Base-by-base conservation (phyloP, 192 early-diverging fungal species). In the Dimargaris xerosporica region DNA sequence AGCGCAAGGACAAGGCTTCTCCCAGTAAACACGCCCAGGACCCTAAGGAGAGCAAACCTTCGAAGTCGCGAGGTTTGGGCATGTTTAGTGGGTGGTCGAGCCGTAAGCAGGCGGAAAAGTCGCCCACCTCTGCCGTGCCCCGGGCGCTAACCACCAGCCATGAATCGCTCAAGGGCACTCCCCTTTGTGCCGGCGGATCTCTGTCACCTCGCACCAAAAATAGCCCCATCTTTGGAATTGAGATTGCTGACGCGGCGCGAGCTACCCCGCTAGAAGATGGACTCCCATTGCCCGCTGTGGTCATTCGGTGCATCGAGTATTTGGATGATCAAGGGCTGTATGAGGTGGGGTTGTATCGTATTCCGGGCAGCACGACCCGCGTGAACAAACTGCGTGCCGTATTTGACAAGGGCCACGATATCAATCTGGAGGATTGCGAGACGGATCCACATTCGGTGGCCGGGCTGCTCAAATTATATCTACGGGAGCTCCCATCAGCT, bases 401-500 rank as follows among this genome's bases (percentile, higher is more conserved):
- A 28, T 80, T 78, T 64, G 73, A 80, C 58, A 52, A 67, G 62
- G 79, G 79, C 70, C 74, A 66, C 54, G 80, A 81, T 58, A 47
- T 71, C 51, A 74, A 81, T 60, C 69, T 81, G 41, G 53, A 67
- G 43, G 44, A 61, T 13, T 69, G 69, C 44, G 64, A 66, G 0
- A 67, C 64, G 21, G 82, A 83, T 53, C 80, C 82, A 13, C 77
- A 83, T 53, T 78, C 75, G 13, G 80, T 81, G 42, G 80, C 76
- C 31, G 72, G 80, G 26, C 65, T 83, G 26, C 67, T 83, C 16
- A 83, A 81, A 55, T 69, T 78, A 61, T 83, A 81, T 62, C 56
- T 83, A 21, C 66, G 82, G 63, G 80, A 83, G 66, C 68, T 80
- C 44, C 66, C 81, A 9, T 74, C 82, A 1, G 67, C 62, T 17